Evolutionary conservation across 345 rosid genomes (phyloP).

Genomic region (Cochlearia excelsa): DNA sequence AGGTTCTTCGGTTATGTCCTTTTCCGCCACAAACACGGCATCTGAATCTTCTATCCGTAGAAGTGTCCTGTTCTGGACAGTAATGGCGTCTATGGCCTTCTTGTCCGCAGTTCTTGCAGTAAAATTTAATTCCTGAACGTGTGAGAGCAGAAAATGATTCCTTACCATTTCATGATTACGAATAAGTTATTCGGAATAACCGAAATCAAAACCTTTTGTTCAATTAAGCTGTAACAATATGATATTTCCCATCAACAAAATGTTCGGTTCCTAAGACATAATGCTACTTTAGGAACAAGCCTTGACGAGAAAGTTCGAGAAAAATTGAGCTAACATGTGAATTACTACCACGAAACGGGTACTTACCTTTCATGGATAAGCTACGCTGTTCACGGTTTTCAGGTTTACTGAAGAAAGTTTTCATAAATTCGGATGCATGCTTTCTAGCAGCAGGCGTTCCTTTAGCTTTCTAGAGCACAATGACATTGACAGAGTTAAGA

Average conservation of each 20-base stretch:
- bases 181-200: no score
- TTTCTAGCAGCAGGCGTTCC: slow-evolving; percentile 85
- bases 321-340: slow-evolving; percentile 1
- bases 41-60: slow-evolving; percentile 47
- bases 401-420: slow-evolving; percentile 74
- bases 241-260: slow-evolving; percentile 1
- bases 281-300: slow-evolving; percentile 6
- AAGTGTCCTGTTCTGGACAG: slow-evolving; percentile 65
- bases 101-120: slow-evolving; percentile 71
- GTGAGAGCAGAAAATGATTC: slow-evolving; percentile 3
- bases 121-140: slow-evolving; percentile 63
- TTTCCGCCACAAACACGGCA: slow-evolving; percentile 68
- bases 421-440: slow-evolving; percentile 67
- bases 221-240: background rate
- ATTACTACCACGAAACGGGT: slow-evolving; percentile 5
- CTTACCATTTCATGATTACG: background rate
- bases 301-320: background rate
- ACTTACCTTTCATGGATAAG: slow-evolving; percentile 83
- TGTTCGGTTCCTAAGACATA: background rate
- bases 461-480: slow-evolving; percentile 67
- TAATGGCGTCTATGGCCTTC: slow-evolving; percentile 90
- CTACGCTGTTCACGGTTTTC: slow-evolving; percentile 78
- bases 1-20: slow-evolving; percentile 90
- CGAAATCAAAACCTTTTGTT: background rate
- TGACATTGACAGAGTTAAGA: slow-evolving; percentile 6